Conservation (phyloP, 2,329 filamentous ascomycete genomes). For the Fusarium sp. region DNA sequence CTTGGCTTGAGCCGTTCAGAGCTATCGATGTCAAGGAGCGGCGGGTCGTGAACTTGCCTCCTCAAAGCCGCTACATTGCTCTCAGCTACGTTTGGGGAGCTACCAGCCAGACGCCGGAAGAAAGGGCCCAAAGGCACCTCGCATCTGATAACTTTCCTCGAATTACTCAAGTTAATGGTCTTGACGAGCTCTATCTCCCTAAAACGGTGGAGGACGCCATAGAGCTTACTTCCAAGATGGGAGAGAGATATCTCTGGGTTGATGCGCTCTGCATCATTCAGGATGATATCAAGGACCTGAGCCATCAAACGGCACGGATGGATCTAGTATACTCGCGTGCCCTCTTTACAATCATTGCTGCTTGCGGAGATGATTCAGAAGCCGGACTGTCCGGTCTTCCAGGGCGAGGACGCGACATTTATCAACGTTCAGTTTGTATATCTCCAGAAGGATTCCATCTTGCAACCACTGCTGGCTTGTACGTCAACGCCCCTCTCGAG, state of each 20-base stretch:
- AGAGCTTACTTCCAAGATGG: neutral
- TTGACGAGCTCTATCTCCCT: neutral
- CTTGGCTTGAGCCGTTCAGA: neutral
- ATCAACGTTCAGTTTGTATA: neutral
- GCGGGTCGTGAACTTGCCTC: conserved; percentile 3
- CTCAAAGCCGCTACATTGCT: conserved; percentile 16
- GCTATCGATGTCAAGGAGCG: conserved; percentile 11
- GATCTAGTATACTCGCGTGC: conserved; percentile 23
- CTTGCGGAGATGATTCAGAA: neutral
- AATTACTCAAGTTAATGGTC: neutral
- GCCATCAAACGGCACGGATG: conserved; percentile 11
- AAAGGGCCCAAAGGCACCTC: neutral
- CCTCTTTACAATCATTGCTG: neutral
- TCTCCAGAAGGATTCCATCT: neutral
- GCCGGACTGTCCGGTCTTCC: conserved; percentile 7
- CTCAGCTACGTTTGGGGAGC: conserved; percentile 33
- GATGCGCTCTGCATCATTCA: conserved; percentile 33
- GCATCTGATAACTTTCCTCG: conserved; percentile 1
- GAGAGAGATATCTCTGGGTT: conserved; percentile 24
- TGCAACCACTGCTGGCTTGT: neutral
- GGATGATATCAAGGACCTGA: conserved; percentile 15
- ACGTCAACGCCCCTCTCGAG: neutral
- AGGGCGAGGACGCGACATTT: neutral
- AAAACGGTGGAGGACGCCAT: conserved; percentile 26
- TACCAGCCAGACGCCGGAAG: neutral